Evolutionary conservation across 306 rosid genomes (phyloP), one percentile per base, ranked within the genome.

Genomic region (Begonia fuchsioides): DNA sequence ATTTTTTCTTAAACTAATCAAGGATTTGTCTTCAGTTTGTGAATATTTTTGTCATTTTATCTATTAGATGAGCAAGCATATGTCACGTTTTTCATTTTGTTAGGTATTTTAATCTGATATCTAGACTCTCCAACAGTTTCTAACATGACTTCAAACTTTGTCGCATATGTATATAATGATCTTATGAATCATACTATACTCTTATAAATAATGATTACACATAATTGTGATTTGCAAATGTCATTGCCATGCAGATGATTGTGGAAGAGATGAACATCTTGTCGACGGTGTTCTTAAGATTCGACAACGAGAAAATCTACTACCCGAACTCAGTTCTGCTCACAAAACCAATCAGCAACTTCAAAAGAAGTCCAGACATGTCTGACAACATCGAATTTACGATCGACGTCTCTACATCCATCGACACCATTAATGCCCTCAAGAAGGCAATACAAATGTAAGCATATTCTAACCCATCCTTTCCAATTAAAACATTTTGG

Each of bases 191-290:
- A 26, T 26, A 26, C 3, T 3, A 0, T 2, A 26, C 35, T 5
- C 3, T 26, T 26, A 26, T 26, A 26, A 26, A 26, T 26, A 26
- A 26, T 26, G n/a, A n/a, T n/a, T n/a, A 26, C 35, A 26, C 8
- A 26, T 26, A 26, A 26, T 26, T 26, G 35, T 26, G 35, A 26
- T 26, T 26, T 26, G 35, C 8, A 26, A 26, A 4, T 26, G 2
- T 26, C 8, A 5, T 26, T 26, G 35, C 35, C 35, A 26, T 47
- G 47, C 54, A 70, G 79, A 73, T 73, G 79, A 50, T 68, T 38
- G 79, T 73, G 1, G 79, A 73, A 61, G 79, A 73, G 58, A 73
- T 73, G 79, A 73, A 73, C 47, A 73, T 73, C 19, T 55, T 73
- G 38, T 52, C 79, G 9, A 73, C 75, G 7, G 72, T 73, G 13